Evolutionary conservation across 345 rosid species (phyloP), one percentile per base, ranked within the genome.

Genomic region (Acer saccharum): DNA sequence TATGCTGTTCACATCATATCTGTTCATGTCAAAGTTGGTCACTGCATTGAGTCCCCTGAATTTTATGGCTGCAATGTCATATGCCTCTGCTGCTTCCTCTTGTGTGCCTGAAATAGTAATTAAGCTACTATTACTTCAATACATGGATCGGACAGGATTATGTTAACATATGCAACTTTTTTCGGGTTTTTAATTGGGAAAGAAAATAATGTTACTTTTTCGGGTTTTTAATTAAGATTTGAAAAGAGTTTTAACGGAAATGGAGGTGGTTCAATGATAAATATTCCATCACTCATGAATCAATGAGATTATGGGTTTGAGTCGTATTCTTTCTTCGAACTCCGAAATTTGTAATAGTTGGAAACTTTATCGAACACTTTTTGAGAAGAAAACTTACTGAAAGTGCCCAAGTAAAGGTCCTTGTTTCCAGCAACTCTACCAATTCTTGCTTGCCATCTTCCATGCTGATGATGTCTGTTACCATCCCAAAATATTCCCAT

Each of bases 381-480:
- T 35, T 35, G 6, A 46, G 50, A 57, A 57, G 6, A 14, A 65
- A 41, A 29, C 82, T 77, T 81, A 95, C 99, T 88, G 79, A 95
- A 95, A 52, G 98, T 95, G 66, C 98, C 99, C 69, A 95, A 77
- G 84, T 95, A 95, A 68, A 93, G 96, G 80, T 95, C 99, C 78
- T 95, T 95, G 86, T 95, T 95, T 68, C 99, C 99, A 0, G 98
- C 99, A 32, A 95, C 99, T 85, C 99, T 85, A 58, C 98, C 99
- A 46, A 95, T 95, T 80, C 99, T 93, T 55, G 99, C 99, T 83
- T 95, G 99, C 99, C 98, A 95, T 84, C 98, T 88, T 69, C 99
- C 99, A 80, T 95, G 98, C 78, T 95, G 99, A 77, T 95, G 99
- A 79, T 95, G 99, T 81, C 98, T 93, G 76, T 17, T 63, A 11